Conservation (phyloP, 352 stramenopile species). For the Pythium monospermum region DNA sequence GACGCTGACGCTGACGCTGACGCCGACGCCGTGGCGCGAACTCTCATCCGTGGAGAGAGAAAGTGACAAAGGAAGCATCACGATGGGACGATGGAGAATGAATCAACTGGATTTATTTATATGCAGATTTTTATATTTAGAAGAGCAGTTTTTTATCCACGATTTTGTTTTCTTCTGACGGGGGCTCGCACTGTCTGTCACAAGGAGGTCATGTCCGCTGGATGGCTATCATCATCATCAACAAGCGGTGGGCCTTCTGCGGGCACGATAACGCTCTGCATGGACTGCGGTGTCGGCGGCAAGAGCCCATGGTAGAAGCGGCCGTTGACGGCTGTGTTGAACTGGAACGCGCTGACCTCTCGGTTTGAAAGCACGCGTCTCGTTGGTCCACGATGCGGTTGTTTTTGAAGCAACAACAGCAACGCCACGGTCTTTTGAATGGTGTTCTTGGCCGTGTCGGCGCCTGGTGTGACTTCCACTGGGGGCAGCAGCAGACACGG, state of each 20-base stretch:
- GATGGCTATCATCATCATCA: conserved; percentile 19
- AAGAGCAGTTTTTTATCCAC: no score
- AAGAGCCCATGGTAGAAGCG: conserved; percentile 62
- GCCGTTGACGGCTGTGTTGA: conserved; percentile 51
- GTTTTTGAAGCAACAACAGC: conserved; percentile 50
- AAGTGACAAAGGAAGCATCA: not conserved
- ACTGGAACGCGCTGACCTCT: conserved; percentile 57
- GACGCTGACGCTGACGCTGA: no score
- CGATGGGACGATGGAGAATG: not conserved
- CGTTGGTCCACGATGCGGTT: conserved; percentile 55
- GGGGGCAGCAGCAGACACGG: conserved; percentile 58
- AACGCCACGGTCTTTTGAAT: conserved; percentile 41
- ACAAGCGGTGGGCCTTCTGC: conserved; percentile 34
- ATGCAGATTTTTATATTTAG: no score
- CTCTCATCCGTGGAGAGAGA: not conserved
- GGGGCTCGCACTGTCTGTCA: conserved; percentile 3
- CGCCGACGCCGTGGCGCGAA: no score
- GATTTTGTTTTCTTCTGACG: conserved; percentile 1
- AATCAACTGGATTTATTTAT: no score
- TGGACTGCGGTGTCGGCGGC: conserved; percentile 33
- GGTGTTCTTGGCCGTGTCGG: conserved; percentile 30
- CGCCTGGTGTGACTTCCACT: conserved; percentile 49
- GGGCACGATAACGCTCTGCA: conserved; percentile 41
- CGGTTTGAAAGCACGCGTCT: conserved; percentile 48
- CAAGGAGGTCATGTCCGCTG: conserved; percentile 30